Base-by-base conservation (phyloP, 192 early-diverging fungal species). In the Coemansia sp. region DNA sequence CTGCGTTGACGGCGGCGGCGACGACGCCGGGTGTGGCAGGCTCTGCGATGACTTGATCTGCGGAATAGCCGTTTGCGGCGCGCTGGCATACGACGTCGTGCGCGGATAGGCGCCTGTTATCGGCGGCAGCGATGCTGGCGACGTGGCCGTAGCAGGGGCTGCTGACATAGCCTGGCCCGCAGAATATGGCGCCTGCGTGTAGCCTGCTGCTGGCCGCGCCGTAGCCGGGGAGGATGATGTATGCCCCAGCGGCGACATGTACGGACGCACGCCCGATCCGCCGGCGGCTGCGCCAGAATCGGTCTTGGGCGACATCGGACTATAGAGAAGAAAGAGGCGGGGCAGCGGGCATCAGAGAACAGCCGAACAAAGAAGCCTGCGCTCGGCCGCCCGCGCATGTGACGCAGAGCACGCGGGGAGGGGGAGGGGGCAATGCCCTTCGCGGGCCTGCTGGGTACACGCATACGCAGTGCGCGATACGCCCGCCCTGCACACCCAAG, bases 221-320 rank as follows among this genome's bases (percentile, higher is more conserved):
- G 63, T 9, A 17, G 31, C 22, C 11, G 52, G 16, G 5, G 47
- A 32, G 9, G 68, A 50, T 36, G 69, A 71, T 7, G 39, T 45
- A n/a, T 64, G 67, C 35, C 52, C 51, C 30, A 71, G 54, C 26
- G 68, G 53, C 18, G 51, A 48, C 32, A 60, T 56, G 21, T 61
- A 73, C 7, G 57, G 38, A 25, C 69, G 69, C 39, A 41, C 29
- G 18, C 38, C 60, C 10, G 56, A 49, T n/a, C n/a, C n/a, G n/a
- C n/a, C n/a, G n/a, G n/a, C n/a, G n/a, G n/a, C n/a, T 7, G 49
- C 27, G 23, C 48, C 37, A 9, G 68, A 29, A n/a, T 73, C 69
- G 17, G 63, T 13, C 39, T 73, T 73, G 39, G 69, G 58, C 22
- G 69, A 74, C 59, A 74, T 59, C 30, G 70, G 55, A 28, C 64